Base-by-base conservation (phyloP, 371 early-diverging fungal genomes). In the Mucor plumbeus region DNA sequence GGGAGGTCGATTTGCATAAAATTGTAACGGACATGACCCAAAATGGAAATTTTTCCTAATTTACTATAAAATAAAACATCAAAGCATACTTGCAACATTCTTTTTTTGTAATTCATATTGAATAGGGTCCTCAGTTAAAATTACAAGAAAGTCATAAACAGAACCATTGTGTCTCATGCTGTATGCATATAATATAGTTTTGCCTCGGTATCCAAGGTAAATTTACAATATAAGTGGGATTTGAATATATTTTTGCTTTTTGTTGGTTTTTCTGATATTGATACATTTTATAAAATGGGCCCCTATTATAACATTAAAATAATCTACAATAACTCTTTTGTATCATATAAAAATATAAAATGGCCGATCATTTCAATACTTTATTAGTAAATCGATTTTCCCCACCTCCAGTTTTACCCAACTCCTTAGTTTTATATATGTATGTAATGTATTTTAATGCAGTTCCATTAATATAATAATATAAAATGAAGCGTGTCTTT, bases 31-130 rank as follows among this genome's bases (percentile, higher is more conserved):
- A 53, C 53, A 53, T 53, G 53, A 21, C 19, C 53, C 11, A 26
- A 53, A 53, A 53, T 53, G 53, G 53, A 26, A 53, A 53, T 53
- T 53, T 48, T 53, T 53, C 53, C 53, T 53, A 41, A 15, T 41
- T 31, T 53, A 31, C 14, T 53, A 6, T 31, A 11, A 21, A 14
- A 8, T 19, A 47, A 50, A 53, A 53, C 53, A 53, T 53, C 53
- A 53, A 53, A 53, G 53, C 53, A 53, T 31, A 53, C 31, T 53
- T 53, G 53, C 53, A 53, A 53, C 53, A 53, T 53, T 53, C 53
- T 53, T 26, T 53, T 53, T 53, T 53, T 53, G 31, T 53, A 31
- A 26, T 53, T 53, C 31, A 53, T 53, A 53, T 53, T 14, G 31
- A 53, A 53, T 21, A 53, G 53, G 53, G 53, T 53, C 53, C 31